phyloP scores from a whole-genome alignment of 495 filamentous ascomycete genomes.

The Aspergillus conjunctus region DNA sequence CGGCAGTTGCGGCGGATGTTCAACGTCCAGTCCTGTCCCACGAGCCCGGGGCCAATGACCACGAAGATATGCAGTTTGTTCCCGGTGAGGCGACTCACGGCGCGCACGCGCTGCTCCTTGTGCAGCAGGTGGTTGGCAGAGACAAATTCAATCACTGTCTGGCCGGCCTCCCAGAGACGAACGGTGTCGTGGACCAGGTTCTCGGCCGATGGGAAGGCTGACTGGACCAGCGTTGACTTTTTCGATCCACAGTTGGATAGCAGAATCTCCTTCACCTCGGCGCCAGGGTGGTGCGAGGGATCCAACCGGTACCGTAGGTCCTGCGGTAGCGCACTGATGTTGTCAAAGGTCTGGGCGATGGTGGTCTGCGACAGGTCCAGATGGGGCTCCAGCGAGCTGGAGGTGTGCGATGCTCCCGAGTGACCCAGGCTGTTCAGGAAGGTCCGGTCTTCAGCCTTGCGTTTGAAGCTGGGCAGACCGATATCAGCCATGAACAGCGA shows the following conservation, averaged over 20 bases:
- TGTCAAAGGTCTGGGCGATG: constrained; percentile 20
- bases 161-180: constrained; percentile 17
- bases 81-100: constrained; percentile 14
- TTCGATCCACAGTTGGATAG: constrained; percentile 31
- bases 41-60: constrained; percentile 37
- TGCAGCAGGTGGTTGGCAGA: constrained; percentile 20
- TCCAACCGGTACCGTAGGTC: constrained; percentile 20
- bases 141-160: constrained; percentile 20
- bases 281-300: constrained; percentile 39
- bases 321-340: constrained; percentile 7
- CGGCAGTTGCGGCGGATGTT: constrained; percentile 48
- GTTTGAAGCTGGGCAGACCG: constrained; percentile 14
- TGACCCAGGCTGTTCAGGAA: too few relatives aligned
- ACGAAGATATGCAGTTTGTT: constrained; percentile 41
- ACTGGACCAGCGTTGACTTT: constrained; percentile 16
- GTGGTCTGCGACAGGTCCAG: constrained; percentile 20
- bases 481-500: constrained; percentile 18
- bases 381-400: constrained; percentile 19
- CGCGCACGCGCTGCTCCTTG: constrained; percentile 18
- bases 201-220: constrained; percentile 44
- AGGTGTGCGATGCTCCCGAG: constrained; percentile 6
- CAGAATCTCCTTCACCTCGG: constrained; percentile 48
- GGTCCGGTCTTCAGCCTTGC: background rate
- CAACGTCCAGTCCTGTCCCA: constrained; percentile 29
- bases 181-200: constrained; percentile 35